A percentile compares a stretch with the other conserved stretches of the same genome.
Conservation (phyloP, 768 basidiomycete species). For the Suillus brevipes region DNA sequence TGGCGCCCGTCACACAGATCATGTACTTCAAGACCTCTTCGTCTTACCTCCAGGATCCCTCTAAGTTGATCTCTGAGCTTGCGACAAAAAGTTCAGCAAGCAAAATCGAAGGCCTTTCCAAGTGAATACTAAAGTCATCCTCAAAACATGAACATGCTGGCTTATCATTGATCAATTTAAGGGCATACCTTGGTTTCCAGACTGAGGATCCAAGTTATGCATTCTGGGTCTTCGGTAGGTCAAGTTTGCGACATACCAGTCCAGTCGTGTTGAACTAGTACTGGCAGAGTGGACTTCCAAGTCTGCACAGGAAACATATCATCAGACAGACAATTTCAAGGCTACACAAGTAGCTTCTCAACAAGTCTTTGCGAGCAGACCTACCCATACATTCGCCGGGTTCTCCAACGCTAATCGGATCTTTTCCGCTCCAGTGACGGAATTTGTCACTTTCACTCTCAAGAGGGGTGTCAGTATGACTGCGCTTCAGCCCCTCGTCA, state of each 20-base stretch:
- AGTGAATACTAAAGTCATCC: slow-evolving; percentile 13
- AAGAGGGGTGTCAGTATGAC: slow-evolving; percentile 23
- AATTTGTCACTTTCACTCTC: slow-evolving; percentile 36
- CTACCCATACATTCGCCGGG: slow-evolving; percentile 18
- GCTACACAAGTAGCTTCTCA: slow-evolving; percentile 5
- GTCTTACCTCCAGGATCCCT: slow-evolving; percentile 18
- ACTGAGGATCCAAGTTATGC: slow-evolving; percentile 26
- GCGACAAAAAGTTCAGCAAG: slow-evolving; percentile 9
- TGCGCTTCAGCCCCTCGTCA: slow-evolving; percentile 23
- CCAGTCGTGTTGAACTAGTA: not conserved
- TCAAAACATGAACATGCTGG: not conserved
- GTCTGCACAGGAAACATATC: slow-evolving; percentile 16
- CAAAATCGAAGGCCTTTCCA: slow-evolving; percentile 21
- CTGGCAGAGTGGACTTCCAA: slow-evolving; percentile 29
- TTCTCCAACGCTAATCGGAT: slow-evolving; percentile 23
- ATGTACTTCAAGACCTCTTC: slow-evolving; percentile 25
- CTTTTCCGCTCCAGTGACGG: slow-evolving; percentile 30
- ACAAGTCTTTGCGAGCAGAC: slow-evolving; percentile 20
- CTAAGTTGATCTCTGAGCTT: slow-evolving; percentile 15
- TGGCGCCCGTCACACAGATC: slow-evolving; percentile 28
- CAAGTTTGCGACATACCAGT: slow-evolving; percentile 12
- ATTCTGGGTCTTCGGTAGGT: slow-evolving; percentile 26
- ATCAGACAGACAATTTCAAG: slow-evolving; percentile 13
- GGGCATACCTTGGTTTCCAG: slow-evolving; percentile 25
- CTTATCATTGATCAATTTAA: slow-evolving; percentile 15